Conservation (phyloP, 2,329 filamentous ascomycete species). For the Ophiocordyceps polyrhachis-furcata region DNA sequence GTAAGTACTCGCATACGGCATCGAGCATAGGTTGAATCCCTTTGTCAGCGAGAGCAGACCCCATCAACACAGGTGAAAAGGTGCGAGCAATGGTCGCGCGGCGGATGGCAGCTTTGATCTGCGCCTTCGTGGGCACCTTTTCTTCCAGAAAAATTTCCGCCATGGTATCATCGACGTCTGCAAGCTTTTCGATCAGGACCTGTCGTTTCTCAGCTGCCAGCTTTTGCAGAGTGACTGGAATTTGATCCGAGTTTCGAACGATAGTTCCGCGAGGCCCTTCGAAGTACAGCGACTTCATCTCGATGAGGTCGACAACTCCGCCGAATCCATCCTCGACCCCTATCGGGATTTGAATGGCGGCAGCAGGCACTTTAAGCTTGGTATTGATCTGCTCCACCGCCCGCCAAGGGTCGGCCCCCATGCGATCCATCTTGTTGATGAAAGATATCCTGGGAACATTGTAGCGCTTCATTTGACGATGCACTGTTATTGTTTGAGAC, state of each 20-base stretch:
- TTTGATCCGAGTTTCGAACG: slow-evolving; percentile 57
- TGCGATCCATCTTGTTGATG: slow-evolving; percentile 99
- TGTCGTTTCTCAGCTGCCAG: slow-evolving; percentile 66
- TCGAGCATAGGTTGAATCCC: slow-evolving; percentile 93
- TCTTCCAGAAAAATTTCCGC: slow-evolving; percentile 90
- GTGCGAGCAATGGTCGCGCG: slow-evolving; percentile 74
- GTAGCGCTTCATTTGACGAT: slow-evolving; percentile 97
- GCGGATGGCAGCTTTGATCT: slow-evolving; percentile 86
- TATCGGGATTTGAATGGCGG: slow-evolving; percentile 87
- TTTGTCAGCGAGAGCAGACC: slow-evolving; percentile 86
- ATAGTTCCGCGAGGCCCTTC: slow-evolving; percentile 67
- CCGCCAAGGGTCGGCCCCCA: slow-evolving; percentile 97
- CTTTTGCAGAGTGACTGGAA: slow-evolving; percentile 62
- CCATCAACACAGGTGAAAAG: slow-evolving; percentile 93
- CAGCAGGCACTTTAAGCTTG: slow-evolving; percentile 84
- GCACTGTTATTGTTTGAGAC: slow-evolving; percentile 93
- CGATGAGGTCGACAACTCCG: slow-evolving; percentile 80
- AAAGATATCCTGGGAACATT: slow-evolving; percentile 91
- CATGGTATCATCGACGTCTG: slow-evolving; percentile 95
- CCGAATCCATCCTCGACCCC: slow-evolving; percentile 80
- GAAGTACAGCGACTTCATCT: slow-evolving; percentile 87
- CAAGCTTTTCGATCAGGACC: slow-evolving; percentile 80
- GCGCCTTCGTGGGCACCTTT: slow-evolving; percentile 52
- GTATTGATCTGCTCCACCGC: slow-evolving; percentile 93
- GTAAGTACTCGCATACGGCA: slow-evolving; percentile 87